Evolutionary conservation across 140 eudicot species (phyloP).

Genomic region (Senecio squalidus): DNA sequence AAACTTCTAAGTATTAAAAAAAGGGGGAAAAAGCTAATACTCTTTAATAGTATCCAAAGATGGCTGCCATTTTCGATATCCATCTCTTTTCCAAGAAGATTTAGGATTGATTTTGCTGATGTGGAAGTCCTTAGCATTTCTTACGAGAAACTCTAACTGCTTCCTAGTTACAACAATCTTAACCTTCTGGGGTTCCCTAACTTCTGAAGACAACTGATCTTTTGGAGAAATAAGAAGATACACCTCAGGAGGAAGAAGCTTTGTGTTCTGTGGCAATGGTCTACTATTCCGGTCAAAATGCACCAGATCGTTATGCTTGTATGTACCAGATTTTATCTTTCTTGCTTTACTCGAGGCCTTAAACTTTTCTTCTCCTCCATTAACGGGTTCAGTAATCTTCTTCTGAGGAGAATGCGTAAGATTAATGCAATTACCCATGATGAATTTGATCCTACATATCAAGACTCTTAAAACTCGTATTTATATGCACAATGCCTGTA

Average conservation of each 20-base stretch:
- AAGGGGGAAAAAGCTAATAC: conserved; percentile 19
- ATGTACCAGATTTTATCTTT: conserved; percentile 15
- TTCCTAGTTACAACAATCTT: conserved; percentile 45
- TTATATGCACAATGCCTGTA: neutral
- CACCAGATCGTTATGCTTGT: conserved; percentile 15
- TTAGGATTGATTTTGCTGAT: conserved; percentile 21
- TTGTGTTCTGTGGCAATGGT: conserved; percentile 18
- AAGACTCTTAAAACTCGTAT: conserved; percentile 1
- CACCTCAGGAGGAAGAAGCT: conserved; percentile 16
- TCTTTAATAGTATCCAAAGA: conserved; percentile 49
- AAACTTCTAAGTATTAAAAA: too few species aligned
- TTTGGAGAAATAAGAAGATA: conserved; percentile 12
- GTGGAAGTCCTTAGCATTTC: conserved; percentile 26
- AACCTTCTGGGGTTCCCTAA: conserved; percentile 22
- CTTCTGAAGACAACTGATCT: conserved; percentile 1
- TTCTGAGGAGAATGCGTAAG: conserved; percentile 19
- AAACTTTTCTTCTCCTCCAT: conserved; percentile 24
- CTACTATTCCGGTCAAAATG: neutral
- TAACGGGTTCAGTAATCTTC: conserved; percentile 19
- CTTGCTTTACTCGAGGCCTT: conserved; percentile 23
- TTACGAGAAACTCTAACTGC: conserved; percentile 39
- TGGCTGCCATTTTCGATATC: conserved; percentile 51
- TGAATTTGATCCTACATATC: conserved; percentile 9
- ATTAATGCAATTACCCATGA: conserved; percentile 37
- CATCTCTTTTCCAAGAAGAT: conserved; percentile 23